Conservation (phyloP, 352 stramenopile genomes). For the Phytophthora meadii region DNA sequence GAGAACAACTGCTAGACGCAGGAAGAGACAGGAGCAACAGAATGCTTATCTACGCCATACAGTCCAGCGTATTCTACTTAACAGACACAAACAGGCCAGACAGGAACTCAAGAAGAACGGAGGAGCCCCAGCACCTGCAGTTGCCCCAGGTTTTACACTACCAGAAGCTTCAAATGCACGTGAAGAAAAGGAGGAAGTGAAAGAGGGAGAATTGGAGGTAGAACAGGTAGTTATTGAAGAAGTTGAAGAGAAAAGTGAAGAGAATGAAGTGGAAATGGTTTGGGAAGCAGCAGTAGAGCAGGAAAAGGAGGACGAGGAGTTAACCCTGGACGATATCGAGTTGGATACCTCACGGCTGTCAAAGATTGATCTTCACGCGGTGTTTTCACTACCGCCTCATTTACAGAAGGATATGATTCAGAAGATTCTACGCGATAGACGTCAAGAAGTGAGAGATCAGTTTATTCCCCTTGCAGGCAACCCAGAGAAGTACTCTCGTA, state of each 20-base stretch:
- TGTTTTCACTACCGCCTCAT: conserved; percentile 89
- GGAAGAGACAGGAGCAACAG: conserved; percentile 74
- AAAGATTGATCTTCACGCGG: conserved; percentile 84
- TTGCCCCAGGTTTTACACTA: conserved; percentile 67
- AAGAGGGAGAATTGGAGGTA: neutral
- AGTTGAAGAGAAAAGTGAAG: conserved; percentile 15
- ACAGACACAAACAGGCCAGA: conserved; percentile 75
- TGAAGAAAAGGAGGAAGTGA: conserved; percentile 3
- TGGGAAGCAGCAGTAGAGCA: conserved; percentile 34
- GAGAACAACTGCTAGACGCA: conserved; percentile 70
- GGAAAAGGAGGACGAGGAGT: conserved; percentile 33
- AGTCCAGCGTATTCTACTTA: conserved; percentile 95
- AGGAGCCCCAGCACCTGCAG: conserved; percentile 42
- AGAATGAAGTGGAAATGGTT: conserved; percentile 17
- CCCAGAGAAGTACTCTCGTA: conserved; percentile 94
- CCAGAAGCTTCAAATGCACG: conserved; percentile 27
- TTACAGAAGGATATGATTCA: conserved; percentile 94
- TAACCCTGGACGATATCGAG: conserved; percentile 72
- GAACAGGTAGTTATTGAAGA: conserved; percentile 9
- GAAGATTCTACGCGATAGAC: conserved; percentile 86
- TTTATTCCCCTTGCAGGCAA: conserved; percentile 96
- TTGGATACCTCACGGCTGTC: conserved; percentile 61
- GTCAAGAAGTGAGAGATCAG: conserved; percentile 91
- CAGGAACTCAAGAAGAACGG: conserved; percentile 71
- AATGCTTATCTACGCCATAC: conserved; percentile 90